phyloP scores from a whole-genome alignment of 148 eudicot species.

The Vaccinium vitisidaea region DNA sequence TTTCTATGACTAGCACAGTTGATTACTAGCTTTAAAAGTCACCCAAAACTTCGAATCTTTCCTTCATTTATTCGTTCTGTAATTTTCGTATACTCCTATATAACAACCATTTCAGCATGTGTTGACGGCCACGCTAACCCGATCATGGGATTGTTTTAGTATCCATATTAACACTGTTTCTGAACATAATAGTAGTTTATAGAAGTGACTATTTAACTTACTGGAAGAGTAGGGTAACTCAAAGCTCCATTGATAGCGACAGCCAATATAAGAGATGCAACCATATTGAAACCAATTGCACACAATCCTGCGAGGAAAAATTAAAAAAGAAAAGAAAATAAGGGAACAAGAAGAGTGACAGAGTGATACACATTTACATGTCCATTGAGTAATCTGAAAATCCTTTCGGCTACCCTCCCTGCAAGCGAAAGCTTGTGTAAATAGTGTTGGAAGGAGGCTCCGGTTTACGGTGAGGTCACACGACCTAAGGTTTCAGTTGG shows the following conservation, averaged over 20 bases:
- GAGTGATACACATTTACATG: neutral
- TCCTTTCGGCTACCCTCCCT: neutral
- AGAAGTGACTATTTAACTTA: constrained; percentile 31
- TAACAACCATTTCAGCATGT: neutral
- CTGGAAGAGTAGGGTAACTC: constrained; percentile 85
- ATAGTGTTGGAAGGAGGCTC: neutral
- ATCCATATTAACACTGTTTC: neutral
- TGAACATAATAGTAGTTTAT: neutral
- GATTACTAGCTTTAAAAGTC: too few species aligned
- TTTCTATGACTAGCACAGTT: too few species aligned
- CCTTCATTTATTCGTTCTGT: neutral
- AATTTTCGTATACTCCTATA: neutral
- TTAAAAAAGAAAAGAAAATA: neutral
- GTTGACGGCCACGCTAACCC: constrained; percentile 31
- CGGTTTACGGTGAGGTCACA: neutral
- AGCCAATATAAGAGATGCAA: constrained; percentile 52
- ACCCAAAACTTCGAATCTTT: neutral
- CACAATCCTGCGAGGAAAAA: constrained; percentile 42
- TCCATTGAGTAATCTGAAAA: neutral
- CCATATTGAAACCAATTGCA: constrained; percentile 63
- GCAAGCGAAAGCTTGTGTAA: neutral
- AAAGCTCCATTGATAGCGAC: constrained; percentile 46
- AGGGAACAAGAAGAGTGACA: neutral
- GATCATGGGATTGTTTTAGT: neutral
- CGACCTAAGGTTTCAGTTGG: neutral